A percentile compares a stretch with the other conserved stretches of the same genome.
These are phyloP conservation scores for Clavispora fructus DNA, from an alignment of 805 yeast genomes.

Conservation along the genomic window DNA sequence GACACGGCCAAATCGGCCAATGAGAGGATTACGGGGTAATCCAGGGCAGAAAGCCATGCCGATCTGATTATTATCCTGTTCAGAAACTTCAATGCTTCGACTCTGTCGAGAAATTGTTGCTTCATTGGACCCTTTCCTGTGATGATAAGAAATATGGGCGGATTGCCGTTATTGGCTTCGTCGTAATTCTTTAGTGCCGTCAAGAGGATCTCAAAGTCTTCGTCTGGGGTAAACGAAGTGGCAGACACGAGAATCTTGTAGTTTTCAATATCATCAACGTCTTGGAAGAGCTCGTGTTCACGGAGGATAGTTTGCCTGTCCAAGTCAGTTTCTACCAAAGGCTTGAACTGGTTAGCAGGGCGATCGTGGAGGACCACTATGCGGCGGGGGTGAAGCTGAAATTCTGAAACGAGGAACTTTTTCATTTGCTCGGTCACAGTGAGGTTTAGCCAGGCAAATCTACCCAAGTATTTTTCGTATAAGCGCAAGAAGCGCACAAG, in stretches of 20 bases:
- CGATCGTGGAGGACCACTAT: conserved; percentile 77
- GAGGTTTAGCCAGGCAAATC: conserved; percentile 63
- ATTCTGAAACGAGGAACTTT: conserved; percentile 48
- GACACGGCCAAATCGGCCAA: conserved; percentile 87
- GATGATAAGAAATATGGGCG: conserved; percentile 63
- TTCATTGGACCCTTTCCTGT: conserved; percentile 95
- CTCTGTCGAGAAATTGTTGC: conserved; percentile 43
- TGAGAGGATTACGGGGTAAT: conserved; percentile 72
- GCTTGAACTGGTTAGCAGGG: conserved; percentile 66
- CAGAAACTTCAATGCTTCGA: conserved; percentile 40
- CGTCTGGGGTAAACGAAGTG: conserved; percentile 95
- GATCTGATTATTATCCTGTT: conserved; percentile 51
- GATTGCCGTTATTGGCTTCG: conserved; percentile 20
- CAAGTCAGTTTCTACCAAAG: conserved; percentile 32
- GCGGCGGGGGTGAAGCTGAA: conserved; percentile 42
- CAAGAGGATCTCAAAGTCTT: conserved; percentile 68
- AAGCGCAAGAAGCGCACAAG: conserved; percentile 53
- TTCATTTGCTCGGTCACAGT: conserved; percentile 80
- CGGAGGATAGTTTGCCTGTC: conserved; percentile 24
- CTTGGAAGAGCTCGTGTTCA: conserved; percentile 24
- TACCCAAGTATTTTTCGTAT: conserved; percentile 63
- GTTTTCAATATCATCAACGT: conserved; percentile 17
- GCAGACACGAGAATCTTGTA: conserved; percentile 76
- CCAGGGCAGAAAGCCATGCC: conserved; percentile 73
- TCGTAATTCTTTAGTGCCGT: conserved; percentile 66